Evolutionary conservation across 495 filamentous ascomycete species (phyloP), one percentile per base, ranked within the genome.

Genomic region (Hypoxylon intermedium): DNA sequence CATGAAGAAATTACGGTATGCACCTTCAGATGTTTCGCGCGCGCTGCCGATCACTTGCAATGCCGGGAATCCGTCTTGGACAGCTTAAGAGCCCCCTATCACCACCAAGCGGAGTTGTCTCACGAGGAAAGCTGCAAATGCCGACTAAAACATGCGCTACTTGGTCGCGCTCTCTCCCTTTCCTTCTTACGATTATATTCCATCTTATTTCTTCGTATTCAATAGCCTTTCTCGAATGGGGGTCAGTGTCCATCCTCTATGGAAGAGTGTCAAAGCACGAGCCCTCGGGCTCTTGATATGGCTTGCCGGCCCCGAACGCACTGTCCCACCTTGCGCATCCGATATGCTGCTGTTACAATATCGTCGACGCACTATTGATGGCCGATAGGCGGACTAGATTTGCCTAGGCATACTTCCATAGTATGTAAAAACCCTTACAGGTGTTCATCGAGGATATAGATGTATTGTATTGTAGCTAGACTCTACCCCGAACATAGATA

Each of bases 401-500:
- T 41, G 43, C 42, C 53, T 37, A 40, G 54, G 18, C 49, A 49
- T 54, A 48, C 44, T 50, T 40, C 49, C 26, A 48, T 45, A 43
- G 41, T 34, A 37, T n/a, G 49, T 43, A 45, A 24, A 51, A 16
- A n/a, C n/a, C 21, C 21, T 45, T 45, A 49, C 44, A 61, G 42
- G 42, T 21, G 48, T 6, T 41, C 40, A 45, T 42, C 18, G 33
- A 26, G 42, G 34, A 53, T 42, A 44, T 53, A 38, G 21, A 55
- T 56, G 55, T 60, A 60, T 65, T 47, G 24, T 24, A 31, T 60
- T 55, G 56, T 49, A 65, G 52, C 56, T 56, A 37, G 36, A 60
- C 52, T 60, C 62, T 50, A 51, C 12, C 40, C 43, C 38, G 13
- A n/a, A 42, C 40, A 31, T 46, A 54, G 44, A 59, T 60, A 65